Conservation (phyloP, 352 stramenopile species). For the Nannochloropsis limnetica region DNA sequence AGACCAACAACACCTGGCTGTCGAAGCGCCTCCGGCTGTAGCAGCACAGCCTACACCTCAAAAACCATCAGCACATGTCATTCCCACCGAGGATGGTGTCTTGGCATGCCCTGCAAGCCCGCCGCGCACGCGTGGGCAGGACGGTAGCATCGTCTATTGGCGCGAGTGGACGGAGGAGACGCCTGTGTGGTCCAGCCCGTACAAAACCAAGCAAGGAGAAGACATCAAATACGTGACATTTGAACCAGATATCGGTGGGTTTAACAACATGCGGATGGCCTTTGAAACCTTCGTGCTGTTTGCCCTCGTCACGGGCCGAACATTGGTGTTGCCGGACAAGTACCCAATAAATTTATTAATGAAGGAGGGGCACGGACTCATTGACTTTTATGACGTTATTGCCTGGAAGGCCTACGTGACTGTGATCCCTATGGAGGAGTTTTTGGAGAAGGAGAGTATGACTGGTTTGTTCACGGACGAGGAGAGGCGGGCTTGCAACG, state of each 20-base stretch:
- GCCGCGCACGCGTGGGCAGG: neutral
- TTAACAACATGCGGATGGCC: conserved; percentile 75
- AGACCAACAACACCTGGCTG: no score
- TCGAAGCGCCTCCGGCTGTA: no score
- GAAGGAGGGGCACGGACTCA: no score
- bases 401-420: conserved; percentile 58
- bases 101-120: neutral
- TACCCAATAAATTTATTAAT: conserved; percentile 54
- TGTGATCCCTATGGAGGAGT: conserved; percentile 65
- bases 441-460: conserved; percentile 58
- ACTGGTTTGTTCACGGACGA: conserved; percentile 38
- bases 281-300: conserved; percentile 69
- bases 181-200: neutral
- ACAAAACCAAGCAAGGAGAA: neutral
- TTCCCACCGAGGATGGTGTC: neutral
- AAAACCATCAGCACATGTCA: neutral
- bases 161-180: neutral
- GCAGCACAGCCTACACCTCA: no score
- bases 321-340: conserved; percentile 65
- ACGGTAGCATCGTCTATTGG: conserved; percentile 3
- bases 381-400: conserved; percentile 66
- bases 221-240: conserved; percentile 68
- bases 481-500: no score
- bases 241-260: conserved; percentile 69
- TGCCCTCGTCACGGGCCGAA: conserved; percentile 64